A percentile compares a stretch with the other conserved stretches of the same genome.
Evolutionary conservation across 768 basidiomycete genomes (phyloP).

Genomic region (Phaffia tasmanica): DNA sequence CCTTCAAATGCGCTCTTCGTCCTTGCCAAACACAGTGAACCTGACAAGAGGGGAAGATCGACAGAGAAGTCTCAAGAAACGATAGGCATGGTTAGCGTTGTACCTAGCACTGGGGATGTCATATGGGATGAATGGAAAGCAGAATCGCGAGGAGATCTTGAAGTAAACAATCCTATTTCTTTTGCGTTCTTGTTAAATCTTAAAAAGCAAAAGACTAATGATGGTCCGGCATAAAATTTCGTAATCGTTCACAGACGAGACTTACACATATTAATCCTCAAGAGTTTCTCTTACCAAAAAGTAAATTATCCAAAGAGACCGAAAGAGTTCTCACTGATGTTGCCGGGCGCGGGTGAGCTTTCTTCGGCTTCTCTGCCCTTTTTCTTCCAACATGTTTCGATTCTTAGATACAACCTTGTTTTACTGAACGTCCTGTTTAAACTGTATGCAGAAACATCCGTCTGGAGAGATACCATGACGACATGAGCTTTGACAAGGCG

Average conservation of each 20-base stretch:
- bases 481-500: slow-evolving; percentile 58
- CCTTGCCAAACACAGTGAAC: slow-evolving; percentile 47
- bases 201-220: neutral
- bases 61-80: slow-evolving; percentile 41
- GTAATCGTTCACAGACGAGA: slow-evolving; percentile 51
- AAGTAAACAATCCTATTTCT: slow-evolving; percentile 43
- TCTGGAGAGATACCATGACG: slow-evolving; percentile 47
- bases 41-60: slow-evolving; percentile 39
- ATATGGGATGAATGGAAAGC: slow-evolving; percentile 64
- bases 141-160: slow-evolving; percentile 35
- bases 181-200: neutral
- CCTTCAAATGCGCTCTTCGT: slow-evolving; percentile 62
- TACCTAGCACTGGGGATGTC: slow-evolving; percentile 82
- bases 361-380: neutral
- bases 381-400: neutral
- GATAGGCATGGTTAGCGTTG: slow-evolving; percentile 66
- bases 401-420: too few relatives aligned
- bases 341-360: slow-evolving; percentile 45
- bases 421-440: too few relatives aligned
- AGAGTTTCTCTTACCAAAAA: slow-evolving; percentile 59
- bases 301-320: slow-evolving; percentile 55
- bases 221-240: neutral
- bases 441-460: too few relatives aligned
- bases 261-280: slow-evolving; percentile 72
- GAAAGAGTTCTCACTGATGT: slow-evolving; percentile 65